phyloP scores from a whole-genome alignment of 2,329 filamentous ascomycete genomes.

The Ascochyta pisi region DNA sequence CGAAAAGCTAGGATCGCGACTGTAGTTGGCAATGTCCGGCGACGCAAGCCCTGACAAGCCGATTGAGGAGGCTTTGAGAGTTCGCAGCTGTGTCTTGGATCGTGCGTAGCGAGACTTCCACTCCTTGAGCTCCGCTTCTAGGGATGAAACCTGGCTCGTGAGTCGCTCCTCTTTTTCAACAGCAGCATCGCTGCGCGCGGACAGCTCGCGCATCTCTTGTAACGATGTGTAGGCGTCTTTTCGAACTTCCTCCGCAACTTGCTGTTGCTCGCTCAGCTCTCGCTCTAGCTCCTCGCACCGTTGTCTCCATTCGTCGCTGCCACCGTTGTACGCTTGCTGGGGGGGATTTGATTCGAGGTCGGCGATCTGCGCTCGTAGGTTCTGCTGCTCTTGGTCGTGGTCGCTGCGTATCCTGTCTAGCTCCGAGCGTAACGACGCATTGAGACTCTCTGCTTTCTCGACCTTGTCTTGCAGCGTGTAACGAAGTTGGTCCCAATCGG shows the following conservation, averaged over 20 bases:
- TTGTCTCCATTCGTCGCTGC: constrained; percentile 45
- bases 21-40: constrained; percentile 69
- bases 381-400: constrained; percentile 68
- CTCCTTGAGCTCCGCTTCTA: constrained; percentile 84
- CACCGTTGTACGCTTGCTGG: constrained; percentile 27
- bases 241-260: constrained; percentile 85
- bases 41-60: constrained; percentile 69
- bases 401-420: constrained; percentile 75
- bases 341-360: constrained; percentile 48
- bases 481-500: constrained; percentile 73
- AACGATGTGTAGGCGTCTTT: constrained; percentile 83
- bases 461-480: constrained; percentile 75
- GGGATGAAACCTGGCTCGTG: constrained; percentile 72
- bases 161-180: constrained; percentile 84
- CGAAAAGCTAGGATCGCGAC: constrained; percentile 71
- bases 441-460: constrained; percentile 75
- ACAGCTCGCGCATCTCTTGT: constrained; percentile 86
- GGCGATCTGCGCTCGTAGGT: constrained; percentile 69
- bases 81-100: constrained; percentile 84
- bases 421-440: constrained; percentile 79
- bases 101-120: constrained; percentile 92
- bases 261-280: constrained; percentile 78
- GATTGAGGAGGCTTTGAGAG: constrained; percentile 79
- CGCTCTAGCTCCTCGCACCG: constrained; percentile 55
- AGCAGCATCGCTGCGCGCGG: constrained; percentile 77